Base-by-base conservation (phyloP, 2,329 filamentous ascomycete genomes). In the Aspergillus sp. region DNA sequence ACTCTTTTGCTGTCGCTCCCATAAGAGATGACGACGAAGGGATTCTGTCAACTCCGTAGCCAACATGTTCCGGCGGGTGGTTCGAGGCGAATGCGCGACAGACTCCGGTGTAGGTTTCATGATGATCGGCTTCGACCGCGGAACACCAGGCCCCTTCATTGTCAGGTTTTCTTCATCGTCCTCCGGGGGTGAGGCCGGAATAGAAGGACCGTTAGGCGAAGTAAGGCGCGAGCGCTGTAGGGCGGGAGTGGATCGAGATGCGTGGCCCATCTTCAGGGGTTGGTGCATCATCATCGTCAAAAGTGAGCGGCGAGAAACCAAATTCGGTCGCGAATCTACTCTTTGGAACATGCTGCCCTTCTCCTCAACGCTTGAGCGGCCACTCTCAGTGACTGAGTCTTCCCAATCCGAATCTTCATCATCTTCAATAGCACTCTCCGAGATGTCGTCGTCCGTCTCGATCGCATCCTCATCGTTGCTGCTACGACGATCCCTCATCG, bases 1-100 rank as follows among this genome's bases (percentile, higher is more conserved):
- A 58, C 91, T 91, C 83, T 95, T 96, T 71, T 98, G 93, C 70
- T 96, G 91, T 52, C 95, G 89, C 74, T 99, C 95, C 90, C 91
- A 96, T 15, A 98, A 84, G 15, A 99, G 86, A 67, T 97, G 90
- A 66, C 92, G 90, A 20, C 95, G 87, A 3, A 99, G 86, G 20
- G 91, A 96, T 72, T 96, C 92, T 2, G 93, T 97, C 54, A 99
- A 81, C 78, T 99, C 95, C 0, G 91, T 96, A 8, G 91, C 89
- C 56, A 99, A 83, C 95, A 99, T 99, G 75, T 97, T 96, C 59
- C 93, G 86, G 51, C 95, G 86, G 0, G 93, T 97, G 0, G 93
- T 97, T 57, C 92, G 86, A 4, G 95, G 95, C 5, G 95, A 98
- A 63, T 96, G 83, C 2, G 91, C 90, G 26, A 87, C 85, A 55